Evolutionary conservation across 768 basidiomycete species (phyloP).

Genomic region (Leccinellum albellum): DNA sequence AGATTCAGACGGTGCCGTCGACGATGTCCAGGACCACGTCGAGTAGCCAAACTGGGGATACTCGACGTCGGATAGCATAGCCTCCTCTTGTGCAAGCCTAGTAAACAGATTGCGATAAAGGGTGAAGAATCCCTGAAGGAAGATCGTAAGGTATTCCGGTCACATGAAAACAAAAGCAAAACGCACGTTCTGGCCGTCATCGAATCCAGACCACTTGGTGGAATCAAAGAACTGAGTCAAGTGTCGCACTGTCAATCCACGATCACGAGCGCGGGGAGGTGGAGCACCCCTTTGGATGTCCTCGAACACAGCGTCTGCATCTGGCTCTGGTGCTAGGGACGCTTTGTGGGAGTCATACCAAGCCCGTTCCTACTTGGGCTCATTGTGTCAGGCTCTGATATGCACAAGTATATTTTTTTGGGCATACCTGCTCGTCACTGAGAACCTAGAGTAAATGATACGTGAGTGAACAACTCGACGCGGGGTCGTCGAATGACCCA

Average conservation of each 20-base stretch:
- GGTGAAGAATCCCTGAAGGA: conserved; percentile 76
- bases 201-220: conserved; percentile 60
- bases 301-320: conserved; percentile 80
- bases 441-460: conserved; percentile 70
- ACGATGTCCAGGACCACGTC: conserved; percentile 64
- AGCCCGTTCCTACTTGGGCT: conserved; percentile 79
- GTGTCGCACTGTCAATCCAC: conserved; percentile 78
- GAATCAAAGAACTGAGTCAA: conserved; percentile 82
- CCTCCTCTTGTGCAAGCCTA: conserved; percentile 80
- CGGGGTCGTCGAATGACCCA: conserved; percentile 27
- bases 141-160: not conserved
- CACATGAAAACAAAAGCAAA: not conserved
- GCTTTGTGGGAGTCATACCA: conserved; percentile 96
- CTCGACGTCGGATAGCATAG: conserved; percentile 37
- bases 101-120: conserved; percentile 86
- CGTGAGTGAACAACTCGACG: not conserved
- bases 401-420: not conserved
- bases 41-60: conserved; percentile 85
- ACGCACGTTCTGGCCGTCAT: conserved; percentile 59
- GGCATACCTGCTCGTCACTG: conserved; percentile 87
- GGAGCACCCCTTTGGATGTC: conserved; percentile 72
- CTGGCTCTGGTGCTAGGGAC: conserved; percentile 74
- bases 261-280: conserved; percentile 53
- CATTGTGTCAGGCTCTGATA: conserved; percentile 12
- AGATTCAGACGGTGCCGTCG: conserved; percentile 44